Conservation (phyloP, 2,329 filamentous ascomycete species). For the Fusarium metavorans region DNA sequence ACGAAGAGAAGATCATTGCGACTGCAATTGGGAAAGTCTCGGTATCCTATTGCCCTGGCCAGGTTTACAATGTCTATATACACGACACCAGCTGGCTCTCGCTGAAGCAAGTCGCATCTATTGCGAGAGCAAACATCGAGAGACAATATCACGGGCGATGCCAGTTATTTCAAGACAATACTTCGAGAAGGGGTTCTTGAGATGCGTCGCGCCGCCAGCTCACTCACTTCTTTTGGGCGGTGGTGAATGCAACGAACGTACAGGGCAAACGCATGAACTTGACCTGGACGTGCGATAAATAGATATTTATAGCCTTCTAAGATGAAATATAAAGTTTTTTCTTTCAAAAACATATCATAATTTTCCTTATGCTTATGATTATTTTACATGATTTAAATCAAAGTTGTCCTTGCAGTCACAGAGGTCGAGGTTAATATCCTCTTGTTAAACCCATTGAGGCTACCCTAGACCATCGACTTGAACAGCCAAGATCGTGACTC, state of each 20-base stretch:
- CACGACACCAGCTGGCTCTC: background rate
- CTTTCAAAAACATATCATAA: background rate
- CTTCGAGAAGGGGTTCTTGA: background rate
- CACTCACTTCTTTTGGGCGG: too few relatives aligned
- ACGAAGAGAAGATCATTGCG: background rate
- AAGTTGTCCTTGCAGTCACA: background rate
- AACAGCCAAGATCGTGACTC: background rate
- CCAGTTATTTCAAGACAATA: background rate
- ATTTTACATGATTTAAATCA: background rate
- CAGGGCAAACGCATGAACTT: too few relatives aligned
- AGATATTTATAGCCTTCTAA: background rate
- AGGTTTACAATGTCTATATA: background rate
- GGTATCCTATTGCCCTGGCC: too few relatives aligned
- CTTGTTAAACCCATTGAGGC: background rate
- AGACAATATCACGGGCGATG: background rate
- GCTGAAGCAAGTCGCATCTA: background rate
- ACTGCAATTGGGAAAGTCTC: background rate
- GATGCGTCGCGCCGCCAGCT: too few relatives aligned
- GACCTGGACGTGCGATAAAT: too few relatives aligned
- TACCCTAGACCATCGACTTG: background rate
- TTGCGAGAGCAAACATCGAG: too few relatives aligned
- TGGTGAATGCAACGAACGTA: too few relatives aligned
- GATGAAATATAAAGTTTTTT: background rate
- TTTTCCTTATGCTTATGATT: background rate
- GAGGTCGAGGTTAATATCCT: background rate